Evolutionary conservation across 768 basidiomycete species (phyloP).

Genomic region (Mycena galericulata): DNA sequence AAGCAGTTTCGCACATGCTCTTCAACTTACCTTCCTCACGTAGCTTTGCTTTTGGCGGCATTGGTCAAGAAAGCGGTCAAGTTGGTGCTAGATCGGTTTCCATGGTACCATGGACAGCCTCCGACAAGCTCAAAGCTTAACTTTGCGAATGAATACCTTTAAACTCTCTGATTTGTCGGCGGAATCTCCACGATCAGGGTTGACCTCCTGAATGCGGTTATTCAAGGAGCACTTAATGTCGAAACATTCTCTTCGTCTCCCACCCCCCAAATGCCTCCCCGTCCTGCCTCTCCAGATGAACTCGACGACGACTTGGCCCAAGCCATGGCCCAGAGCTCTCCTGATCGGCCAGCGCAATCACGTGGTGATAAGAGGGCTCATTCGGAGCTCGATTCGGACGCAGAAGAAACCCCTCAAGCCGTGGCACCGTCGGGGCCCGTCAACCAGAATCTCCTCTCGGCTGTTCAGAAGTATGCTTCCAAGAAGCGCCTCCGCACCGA

Average conservation of each 20-base stretch:
- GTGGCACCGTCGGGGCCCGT: no score
- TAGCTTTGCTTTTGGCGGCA: background rate
- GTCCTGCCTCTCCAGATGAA: background rate
- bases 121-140: background rate
- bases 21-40: background rate
- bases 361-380: background rate
- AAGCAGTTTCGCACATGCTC: background rate
- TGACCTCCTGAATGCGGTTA: background rate
- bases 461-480: background rate
- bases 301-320: background rate
- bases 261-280: no score
- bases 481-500: background rate
- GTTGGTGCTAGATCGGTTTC: background rate
- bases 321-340: conserved; percentile 12
- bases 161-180: background rate
- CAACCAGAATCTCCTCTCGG: background rate
- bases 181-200: no score
- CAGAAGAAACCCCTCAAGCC: background rate
- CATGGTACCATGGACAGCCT: conserved; percentile 2
- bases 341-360: background rate
- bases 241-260: no score
- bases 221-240: no score
- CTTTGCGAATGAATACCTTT: background rate
- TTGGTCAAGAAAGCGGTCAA: background rate
- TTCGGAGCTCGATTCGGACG: background rate